A percentile compares a stretch with the other conserved stretches of the same genome.
phyloP scores from a whole-genome alignment of 768 basidiomycete species.

The Guyanaporus albipodus region DNA sequence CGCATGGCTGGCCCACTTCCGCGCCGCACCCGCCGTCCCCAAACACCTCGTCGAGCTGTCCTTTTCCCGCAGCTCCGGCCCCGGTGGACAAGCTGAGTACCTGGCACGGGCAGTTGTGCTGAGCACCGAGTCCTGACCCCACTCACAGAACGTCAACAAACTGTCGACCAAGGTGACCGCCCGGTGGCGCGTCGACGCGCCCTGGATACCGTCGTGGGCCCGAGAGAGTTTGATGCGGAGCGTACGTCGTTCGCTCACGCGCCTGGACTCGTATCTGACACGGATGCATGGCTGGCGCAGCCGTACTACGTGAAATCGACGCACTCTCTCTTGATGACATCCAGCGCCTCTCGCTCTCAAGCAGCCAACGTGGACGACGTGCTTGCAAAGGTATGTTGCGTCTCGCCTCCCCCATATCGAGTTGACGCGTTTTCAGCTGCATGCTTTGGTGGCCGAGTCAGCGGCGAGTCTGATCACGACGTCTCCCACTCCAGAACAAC shows the following conservation, averaged over 20 bases:
- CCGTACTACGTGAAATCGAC: slow-evolving; percentile 65
- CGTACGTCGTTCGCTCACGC: no score
- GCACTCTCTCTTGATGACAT: slow-evolving; percentile 64
- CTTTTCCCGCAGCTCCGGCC: slow-evolving; percentile 79
- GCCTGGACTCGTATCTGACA: no score
- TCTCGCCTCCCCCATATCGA: background rate
- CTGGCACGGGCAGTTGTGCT: background rate
- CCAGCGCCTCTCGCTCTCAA: slow-evolving; percentile 70
- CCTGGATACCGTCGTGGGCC: slow-evolving; percentile 74
- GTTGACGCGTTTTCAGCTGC: slow-evolving; percentile 18
- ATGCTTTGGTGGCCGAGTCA: slow-evolving; percentile 20
- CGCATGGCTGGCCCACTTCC: slow-evolving; percentile 52
- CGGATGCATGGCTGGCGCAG: no score
- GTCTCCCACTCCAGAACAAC: slow-evolving; percentile 24
- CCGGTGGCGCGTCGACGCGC: slow-evolving; percentile 51
- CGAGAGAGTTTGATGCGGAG: slow-evolving; percentile 41
- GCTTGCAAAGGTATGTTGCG: slow-evolving; percentile 56
- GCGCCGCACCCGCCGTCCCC: slow-evolving; percentile 17
- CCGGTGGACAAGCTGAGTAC: slow-evolving; percentile 69
- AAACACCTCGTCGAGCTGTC: slow-evolving; percentile 50
- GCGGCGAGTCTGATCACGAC: slow-evolving; percentile 23
- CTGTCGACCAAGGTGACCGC: slow-evolving; percentile 79
- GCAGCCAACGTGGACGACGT: slow-evolving; percentile 72
- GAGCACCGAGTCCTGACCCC: background rate
- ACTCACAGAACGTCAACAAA: slow-evolving; percentile 89